Evolutionary conservation across 768 basidiomycete species (phyloP).

Genomic region (Sarcomyxa edulis): DNA sequence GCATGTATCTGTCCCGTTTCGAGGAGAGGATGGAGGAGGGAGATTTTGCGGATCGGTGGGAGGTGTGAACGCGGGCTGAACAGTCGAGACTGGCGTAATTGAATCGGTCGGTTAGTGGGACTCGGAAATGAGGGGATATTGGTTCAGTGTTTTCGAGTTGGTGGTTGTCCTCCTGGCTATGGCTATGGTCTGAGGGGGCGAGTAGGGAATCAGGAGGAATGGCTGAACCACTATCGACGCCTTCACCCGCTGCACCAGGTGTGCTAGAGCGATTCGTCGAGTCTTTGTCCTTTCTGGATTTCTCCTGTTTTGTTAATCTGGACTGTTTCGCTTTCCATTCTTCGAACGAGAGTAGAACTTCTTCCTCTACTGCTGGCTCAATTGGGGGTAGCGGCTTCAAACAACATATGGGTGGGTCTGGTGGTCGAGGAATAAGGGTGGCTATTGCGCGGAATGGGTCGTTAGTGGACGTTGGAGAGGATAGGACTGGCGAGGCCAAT

Average conservation of each 20-base stretch:
- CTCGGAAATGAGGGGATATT: constrained; percentile 57
- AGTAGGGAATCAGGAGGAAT: constrained; percentile 1
- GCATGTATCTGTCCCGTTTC: constrained; percentile 95
- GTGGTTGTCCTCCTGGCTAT: constrained; percentile 13
- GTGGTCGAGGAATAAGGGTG: constrained; percentile 37
- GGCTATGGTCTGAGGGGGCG: constrained; percentile 14
- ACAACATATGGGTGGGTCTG: constrained; percentile 64
- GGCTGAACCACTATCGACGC: constrained; percentile 9
- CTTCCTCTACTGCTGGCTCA: constrained; percentile 47
- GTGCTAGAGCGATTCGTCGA: constrained; percentile 13
- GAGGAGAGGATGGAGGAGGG: constrained; percentile 79
- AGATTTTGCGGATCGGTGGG: constrained; percentile 80
- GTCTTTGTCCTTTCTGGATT: constrained; percentile 21
- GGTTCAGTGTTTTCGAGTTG: too few relatives aligned
- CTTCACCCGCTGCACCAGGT: constrained; percentile 1
- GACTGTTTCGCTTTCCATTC: constrained; percentile 80
- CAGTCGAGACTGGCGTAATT: constrained; percentile 95
- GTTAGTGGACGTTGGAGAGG: constrained; percentile 32
- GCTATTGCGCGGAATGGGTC: constrained; percentile 61
- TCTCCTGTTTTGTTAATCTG: constrained; percentile 29
- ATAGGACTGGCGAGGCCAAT: constrained; percentile 27
- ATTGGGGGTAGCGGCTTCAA: constrained; percentile 48
- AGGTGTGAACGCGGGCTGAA: constrained; percentile 83
- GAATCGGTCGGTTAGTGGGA: constrained; percentile 82
- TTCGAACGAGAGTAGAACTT: constrained; percentile 74